Evolutionary conservation across 2,329 filamentous ascomycete species (phyloP), one percentile per base, ranked within the genome.

Genomic region (Aspergillus nomiae): DNA sequence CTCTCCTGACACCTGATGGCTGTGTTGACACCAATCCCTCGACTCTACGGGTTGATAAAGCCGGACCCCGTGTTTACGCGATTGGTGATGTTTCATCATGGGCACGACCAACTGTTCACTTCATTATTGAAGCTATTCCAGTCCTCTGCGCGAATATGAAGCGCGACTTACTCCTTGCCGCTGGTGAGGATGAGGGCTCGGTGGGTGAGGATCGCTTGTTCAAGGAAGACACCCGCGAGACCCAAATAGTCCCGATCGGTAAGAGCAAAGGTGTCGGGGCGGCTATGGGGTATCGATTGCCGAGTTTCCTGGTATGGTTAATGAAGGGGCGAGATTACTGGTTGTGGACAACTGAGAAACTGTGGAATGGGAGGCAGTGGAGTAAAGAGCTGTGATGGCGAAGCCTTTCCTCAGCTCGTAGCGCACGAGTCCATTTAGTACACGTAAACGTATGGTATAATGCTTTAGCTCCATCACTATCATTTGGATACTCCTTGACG

Each of bases 321-420:
- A 77, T 84, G 57, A 85, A 85, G 67, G 82, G 83, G 1, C 71
- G 82, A 21, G 81, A 85, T 64, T 84, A 84, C 64, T 86, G 82
- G 81, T 60, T 85, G 32, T 83, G 82, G 80, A 84, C 81, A 11
- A 82, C 80, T 1, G 79, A 72, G 0, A 68, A 67, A 4, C 60
- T 85, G 16, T 86, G 84, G 84, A 84, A 72, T 71, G 84, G 83
- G 19, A 81, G 81, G 60, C 81, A 84, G 56, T 86, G 82, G 82
- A 74, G 71, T 10, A 84, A 84, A 68, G 79, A 64, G 63, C 38
- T 51, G 1, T 82, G 81, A 69, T 56, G 56, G 41, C 7, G 19
- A 21, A 24, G 11, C 5, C 10, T 54, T 36, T 34, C 11, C 30
- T 50, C 30, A 32, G 32, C 11, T 54, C 30, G 32, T n/a, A 54